Conservation (phyloP, 805 yeast species). For the Cyberlindnera subsufficiens region DNA sequence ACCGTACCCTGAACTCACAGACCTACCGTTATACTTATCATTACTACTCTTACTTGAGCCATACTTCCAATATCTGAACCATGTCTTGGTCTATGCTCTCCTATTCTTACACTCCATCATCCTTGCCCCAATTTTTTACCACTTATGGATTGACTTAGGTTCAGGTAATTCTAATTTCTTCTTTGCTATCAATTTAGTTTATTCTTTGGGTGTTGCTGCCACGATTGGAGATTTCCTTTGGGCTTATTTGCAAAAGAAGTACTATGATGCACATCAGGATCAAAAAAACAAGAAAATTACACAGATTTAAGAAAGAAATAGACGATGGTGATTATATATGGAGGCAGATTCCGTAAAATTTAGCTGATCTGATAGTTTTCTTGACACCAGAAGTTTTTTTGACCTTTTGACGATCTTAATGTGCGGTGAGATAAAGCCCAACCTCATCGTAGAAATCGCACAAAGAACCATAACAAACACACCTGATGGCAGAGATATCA, state of each 20-base stretch:
- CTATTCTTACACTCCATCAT: constrained; percentile 52
- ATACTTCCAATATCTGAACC: constrained; percentile 39
- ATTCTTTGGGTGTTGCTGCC: constrained; percentile 63
- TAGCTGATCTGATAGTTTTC: too few species aligned
- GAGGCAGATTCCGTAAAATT: too few species aligned
- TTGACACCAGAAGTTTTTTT: too few species aligned
- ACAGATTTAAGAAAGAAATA: neutral
- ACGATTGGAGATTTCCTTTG: constrained; percentile 74
- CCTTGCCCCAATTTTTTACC: constrained; percentile 83
- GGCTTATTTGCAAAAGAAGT: constrained; percentile 37
- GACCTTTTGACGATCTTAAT: neutral
- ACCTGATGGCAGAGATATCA: neutral
- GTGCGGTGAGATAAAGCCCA: neutral
- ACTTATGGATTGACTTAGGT: constrained; percentile 90
- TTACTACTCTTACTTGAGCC: constrained; percentile 43
- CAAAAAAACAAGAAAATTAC: neutral
- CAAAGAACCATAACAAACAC: neutral
- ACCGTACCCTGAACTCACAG: constrained; percentile 83
- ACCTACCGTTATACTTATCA: constrained; percentile 51
- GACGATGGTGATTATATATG: too few species aligned
- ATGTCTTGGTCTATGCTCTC: constrained; percentile 43
- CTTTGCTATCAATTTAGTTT: constrained; percentile 85
- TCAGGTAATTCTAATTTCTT: constrained; percentile 96
- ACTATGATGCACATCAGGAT: constrained; percentile 5
- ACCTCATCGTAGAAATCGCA: too few species aligned